A percentile compares a stretch with the other conserved stretches of the same genome.
These are phyloP conservation scores for Irpex sp. DNA, from an alignment of 1,284 basidiomycete species.

Conservation along the genomic window DNA sequence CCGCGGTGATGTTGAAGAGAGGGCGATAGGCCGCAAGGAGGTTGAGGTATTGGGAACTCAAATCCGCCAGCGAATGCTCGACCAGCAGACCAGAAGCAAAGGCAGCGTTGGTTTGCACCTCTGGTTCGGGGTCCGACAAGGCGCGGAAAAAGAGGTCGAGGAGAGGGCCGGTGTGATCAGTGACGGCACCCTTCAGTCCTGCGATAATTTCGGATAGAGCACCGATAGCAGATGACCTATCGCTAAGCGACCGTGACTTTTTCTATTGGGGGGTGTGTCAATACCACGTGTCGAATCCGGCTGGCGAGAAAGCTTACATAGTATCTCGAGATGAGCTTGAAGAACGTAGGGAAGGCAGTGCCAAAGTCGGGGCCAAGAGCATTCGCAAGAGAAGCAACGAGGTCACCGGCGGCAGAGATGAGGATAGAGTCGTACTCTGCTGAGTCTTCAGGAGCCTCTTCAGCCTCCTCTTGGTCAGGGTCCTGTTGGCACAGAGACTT, in stretches of 20 bases:
- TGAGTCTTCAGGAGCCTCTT: constrained; percentile 77
- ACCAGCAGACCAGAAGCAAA: constrained; percentile 93
- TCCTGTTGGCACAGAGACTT: constrained; percentile 96
- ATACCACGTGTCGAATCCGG: neutral
- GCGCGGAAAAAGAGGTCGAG: constrained; percentile 83
- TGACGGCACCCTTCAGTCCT: constrained; percentile 87
- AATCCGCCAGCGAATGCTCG: constrained; percentile 83
- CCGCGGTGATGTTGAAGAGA: constrained; percentile 71
- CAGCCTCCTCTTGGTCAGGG: constrained; percentile 88
- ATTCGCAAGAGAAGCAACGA: constrained; percentile 88
- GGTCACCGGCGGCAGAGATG: constrained; percentile 91
- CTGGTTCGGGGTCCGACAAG: constrained; percentile 81
- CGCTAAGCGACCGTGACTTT: constrained; percentile 83
- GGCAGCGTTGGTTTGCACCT: constrained; percentile 95
- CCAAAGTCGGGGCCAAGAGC: constrained; percentile 85
- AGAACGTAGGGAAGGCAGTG: constrained; percentile 83
- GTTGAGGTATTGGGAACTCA: constrained; percentile 79
- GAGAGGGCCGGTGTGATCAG: constrained; percentile 82
- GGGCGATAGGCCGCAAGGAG: constrained; percentile 82
- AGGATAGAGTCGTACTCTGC: constrained; percentile 98
- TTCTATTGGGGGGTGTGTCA: constrained; percentile 42
- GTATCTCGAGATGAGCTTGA: constrained; percentile 89
- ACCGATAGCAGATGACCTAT: constrained; percentile 92
- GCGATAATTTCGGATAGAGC: constrained; percentile 94
- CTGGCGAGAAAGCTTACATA: constrained; percentile 58